Percentiles rank a stretch among this genome's conserved stretches.
These are phyloP conservation scores for Spergularia bocconei DNA, from an alignment of 148 eudicot species.

Conservation along the genomic window DNA sequence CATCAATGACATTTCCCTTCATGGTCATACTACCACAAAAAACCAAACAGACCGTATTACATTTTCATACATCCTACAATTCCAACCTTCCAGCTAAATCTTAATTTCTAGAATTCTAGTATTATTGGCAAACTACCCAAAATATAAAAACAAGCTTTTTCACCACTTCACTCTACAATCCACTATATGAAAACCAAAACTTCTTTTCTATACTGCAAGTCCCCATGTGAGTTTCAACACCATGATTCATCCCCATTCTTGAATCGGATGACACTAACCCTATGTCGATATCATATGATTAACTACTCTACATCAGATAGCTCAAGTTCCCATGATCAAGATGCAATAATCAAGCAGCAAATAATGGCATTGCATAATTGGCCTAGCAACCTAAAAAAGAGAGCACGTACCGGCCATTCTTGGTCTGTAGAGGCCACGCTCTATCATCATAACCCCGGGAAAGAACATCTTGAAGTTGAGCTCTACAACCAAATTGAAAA, in stretches of 20 bases:
- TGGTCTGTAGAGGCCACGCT: slow-evolving; percentile 76
- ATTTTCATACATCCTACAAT: not conserved
- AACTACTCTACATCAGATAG: too few species aligned
- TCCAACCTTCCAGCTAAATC: not conserved
- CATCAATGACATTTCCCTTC: not conserved
- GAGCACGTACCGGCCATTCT: slow-evolving; percentile 63
- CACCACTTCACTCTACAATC: too few species aligned
- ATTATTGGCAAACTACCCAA: too few species aligned
- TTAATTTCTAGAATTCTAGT: too few species aligned
- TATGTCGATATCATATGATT: not conserved
- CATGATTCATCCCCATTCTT: not conserved
- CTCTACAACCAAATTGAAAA: slow-evolving; percentile 31
- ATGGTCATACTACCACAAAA: not conserved
- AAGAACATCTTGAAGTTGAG: slow-evolving; percentile 73
- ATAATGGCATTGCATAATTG: not conserved
- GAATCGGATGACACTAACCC: not conserved
- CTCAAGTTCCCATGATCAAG: slow-evolving; percentile 1
- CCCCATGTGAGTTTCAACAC: not conserved
- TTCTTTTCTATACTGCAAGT: not conserved
- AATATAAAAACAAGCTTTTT: too few species aligned
- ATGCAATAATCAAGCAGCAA: slow-evolving; percentile 3
- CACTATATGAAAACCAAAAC: not conserved
- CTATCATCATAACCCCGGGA: slow-evolving; percentile 72
- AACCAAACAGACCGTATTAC: not conserved
- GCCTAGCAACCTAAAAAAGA: not conserved